Evolutionary conservation across 805 yeast species (phyloP).

Genomic region (Pichia eremophila): DNA sequence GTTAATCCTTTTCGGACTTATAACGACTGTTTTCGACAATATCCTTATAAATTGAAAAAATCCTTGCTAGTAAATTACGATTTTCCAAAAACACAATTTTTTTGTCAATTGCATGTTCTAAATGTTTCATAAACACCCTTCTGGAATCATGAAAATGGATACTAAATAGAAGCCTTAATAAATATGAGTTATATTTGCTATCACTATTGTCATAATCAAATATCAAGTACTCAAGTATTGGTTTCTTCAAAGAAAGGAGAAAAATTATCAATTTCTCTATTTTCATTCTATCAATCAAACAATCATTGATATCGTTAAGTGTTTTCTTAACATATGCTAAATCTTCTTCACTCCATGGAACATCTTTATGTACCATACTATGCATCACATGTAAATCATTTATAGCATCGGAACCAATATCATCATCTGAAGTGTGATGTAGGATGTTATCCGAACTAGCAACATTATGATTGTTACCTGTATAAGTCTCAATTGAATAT

Average conservation of each 20-base stretch:
- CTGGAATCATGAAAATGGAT: constrained; percentile 20
- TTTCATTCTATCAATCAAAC: constrained; percentile 14
- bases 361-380: not conserved
- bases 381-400: not conserved
- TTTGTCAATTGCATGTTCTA: not conserved
- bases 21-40: not conserved
- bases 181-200: constrained; percentile 8
- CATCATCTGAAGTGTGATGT: not conserved
- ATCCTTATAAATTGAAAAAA: not conserved
- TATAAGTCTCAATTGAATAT: too few species aligned
- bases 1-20: not conserved
- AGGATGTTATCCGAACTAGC: too few species aligned
- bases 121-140: constrained; percentile 11
- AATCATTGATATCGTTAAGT: not conserved
- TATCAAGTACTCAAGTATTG: constrained; percentile 5
- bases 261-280: constrained; percentile 8
- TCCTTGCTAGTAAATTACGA: not conserved
- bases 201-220: constrained; percentile 2
- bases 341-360: not conserved
- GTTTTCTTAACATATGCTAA: not conserved
- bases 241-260: constrained; percentile 4
- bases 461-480: too few species aligned
- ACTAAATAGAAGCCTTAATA: constrained; percentile 7
- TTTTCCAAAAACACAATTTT: not conserved
- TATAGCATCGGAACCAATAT: not conserved